These are phyloP conservation scores for Penicillium paneum DNA, from an alignment of 2,329 filamentous ascomycete genomes.

Conservation along the genomic window DNA sequence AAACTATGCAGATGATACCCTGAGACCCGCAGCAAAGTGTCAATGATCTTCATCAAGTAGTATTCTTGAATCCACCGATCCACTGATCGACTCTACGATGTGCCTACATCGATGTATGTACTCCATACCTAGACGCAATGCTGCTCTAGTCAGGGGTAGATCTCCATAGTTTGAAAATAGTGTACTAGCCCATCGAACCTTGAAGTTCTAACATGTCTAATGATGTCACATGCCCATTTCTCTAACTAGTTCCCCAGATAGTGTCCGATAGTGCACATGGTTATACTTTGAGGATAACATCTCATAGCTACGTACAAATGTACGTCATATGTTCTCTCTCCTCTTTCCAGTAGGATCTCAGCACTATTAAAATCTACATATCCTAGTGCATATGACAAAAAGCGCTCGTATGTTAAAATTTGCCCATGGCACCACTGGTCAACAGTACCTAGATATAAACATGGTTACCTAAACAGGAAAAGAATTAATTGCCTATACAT, in stretches of 20 bases:
- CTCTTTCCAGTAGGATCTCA: neutral
- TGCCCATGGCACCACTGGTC: neutral
- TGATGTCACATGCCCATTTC: neutral
- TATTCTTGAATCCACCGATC: constrained; percentile 1
- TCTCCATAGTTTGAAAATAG: neutral
- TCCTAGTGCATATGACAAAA: neutral
- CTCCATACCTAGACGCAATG: neutral
- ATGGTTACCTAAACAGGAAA: no score
- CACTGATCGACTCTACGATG: constrained; percentile 7
- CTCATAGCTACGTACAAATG: neutral
- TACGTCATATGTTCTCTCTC: neutral
- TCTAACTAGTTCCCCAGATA: neutral
- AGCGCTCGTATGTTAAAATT: neutral
- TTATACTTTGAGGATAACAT: neutral
- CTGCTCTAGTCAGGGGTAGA: neutral
- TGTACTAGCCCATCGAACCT: neutral
- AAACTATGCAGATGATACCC: neutral
- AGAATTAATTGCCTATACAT: no score
- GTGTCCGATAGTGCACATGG: neutral
- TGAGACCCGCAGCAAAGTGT: neutral
- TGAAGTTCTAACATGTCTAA: no score
- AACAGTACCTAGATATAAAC: no score
- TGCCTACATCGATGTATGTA: neutral
- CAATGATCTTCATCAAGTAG: neutral
- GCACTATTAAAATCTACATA: neutral